These are phyloP conservation scores for Lolium perenne DNA, from an alignment of 176 grass and related monocot species.

Conservation along the genomic window DNA sequence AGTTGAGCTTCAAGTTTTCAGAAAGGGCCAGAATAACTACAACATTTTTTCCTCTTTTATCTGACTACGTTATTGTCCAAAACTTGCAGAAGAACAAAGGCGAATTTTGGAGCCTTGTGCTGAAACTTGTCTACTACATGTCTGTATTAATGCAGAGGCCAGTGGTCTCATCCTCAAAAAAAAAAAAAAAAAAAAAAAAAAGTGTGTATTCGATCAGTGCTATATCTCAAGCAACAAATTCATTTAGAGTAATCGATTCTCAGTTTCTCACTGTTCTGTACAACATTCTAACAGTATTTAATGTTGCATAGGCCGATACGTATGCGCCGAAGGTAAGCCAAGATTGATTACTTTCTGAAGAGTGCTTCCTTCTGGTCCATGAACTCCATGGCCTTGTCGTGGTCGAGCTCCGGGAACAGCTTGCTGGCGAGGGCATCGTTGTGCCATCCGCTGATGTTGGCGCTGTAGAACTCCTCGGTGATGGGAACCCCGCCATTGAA, in stretches of 20 bases:
- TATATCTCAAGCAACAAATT: too few relatives aligned
- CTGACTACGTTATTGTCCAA: too few relatives aligned
- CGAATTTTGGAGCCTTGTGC: neutral
- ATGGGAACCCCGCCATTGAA: constrained; percentile 69
- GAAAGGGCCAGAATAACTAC: neutral
- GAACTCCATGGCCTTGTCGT: constrained; percentile 56
- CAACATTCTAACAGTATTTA: neutral
- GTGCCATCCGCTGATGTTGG: constrained; percentile 71
- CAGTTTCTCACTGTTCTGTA: neutral
- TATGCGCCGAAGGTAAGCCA: neutral
- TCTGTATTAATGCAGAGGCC: too few relatives aligned
- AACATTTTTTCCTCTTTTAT: too few relatives aligned
- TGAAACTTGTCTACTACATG: neutral
- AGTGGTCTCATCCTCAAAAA: too few relatives aligned
- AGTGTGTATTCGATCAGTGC: too few relatives aligned
- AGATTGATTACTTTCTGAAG: constrained; percentile 60
- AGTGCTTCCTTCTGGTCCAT: constrained; percentile 74
- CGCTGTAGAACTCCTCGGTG: constrained; percentile 75
- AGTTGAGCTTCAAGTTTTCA: constrained; percentile 20
- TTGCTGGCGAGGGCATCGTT: constrained; percentile 57
- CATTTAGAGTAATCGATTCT: neutral
- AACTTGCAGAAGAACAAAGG: neutral
- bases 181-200: too few relatives aligned
- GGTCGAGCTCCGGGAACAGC: constrained; percentile 70
- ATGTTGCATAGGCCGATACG: neutral